Conservation (phyloP, 106 monocot species). For the Dendrobium officinale region DNA sequence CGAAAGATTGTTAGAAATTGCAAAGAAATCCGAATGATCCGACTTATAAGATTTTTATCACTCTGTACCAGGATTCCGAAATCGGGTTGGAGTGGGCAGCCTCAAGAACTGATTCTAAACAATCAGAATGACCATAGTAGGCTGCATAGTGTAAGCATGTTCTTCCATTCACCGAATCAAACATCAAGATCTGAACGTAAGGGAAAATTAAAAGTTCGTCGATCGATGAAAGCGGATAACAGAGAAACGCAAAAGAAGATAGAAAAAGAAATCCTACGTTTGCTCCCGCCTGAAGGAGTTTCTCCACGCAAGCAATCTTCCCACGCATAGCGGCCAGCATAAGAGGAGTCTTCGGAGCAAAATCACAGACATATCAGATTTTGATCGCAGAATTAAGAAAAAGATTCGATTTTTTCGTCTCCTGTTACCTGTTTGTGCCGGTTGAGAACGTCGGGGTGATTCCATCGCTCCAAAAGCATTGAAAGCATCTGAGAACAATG, state of each 20-base stretch:
- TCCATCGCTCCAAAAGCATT: slow-evolving; percentile 45
- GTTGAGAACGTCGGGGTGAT: slow-evolving; percentile 49
- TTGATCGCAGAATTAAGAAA: neutral
- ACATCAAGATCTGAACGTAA: slow-evolving; percentile 74
- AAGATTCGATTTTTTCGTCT: neutral
- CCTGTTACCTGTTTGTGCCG: slow-evolving; percentile 65
- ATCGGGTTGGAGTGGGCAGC: slow-evolving; percentile 59
- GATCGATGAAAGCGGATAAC: neutral
- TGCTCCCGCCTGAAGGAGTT: slow-evolving; percentile 72
- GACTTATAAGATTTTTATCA: neutral
- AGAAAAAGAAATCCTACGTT: slow-evolving; percentile 39
- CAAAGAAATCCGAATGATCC: neutral
- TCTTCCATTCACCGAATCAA: slow-evolving; percentile 70
- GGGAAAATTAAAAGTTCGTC: neutral
- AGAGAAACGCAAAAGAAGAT: neutral
- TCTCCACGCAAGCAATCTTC: slow-evolving; percentile 66
- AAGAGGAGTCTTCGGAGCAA: slow-evolving; percentile 62
- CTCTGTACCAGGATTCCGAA: slow-evolving; percentile 62
- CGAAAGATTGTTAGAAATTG: neutral
- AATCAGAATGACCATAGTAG: slow-evolving; percentile 78
- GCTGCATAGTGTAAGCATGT: slow-evolving; percentile 93
- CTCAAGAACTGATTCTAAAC: slow-evolving; percentile 62
- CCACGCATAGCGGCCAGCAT: slow-evolving; percentile 98
- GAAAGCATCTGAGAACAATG: slow-evolving; percentile 45
- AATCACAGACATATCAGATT: slow-evolving; percentile 2